Conservation (phyloP, 2,329 filamentous ascomycete species). For the Ophiocordyceps sinensis region DNA sequence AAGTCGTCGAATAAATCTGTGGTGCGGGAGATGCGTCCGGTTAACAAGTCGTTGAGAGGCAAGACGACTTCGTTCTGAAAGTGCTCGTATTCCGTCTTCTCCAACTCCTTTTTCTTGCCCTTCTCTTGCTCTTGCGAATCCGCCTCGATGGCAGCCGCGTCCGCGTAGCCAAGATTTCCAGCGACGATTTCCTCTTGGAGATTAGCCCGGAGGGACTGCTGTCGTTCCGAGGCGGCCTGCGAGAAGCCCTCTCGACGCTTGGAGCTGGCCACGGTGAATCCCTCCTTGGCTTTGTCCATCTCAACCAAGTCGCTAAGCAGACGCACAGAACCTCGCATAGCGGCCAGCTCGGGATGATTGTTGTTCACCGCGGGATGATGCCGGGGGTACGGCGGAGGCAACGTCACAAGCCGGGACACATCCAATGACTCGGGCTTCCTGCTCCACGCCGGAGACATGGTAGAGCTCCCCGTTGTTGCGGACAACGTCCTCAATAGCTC, state of each 20-base stretch:
- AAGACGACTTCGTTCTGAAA: constrained; percentile 76
- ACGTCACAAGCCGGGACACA: constrained; percentile 79
- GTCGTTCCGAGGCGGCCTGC: constrained; percentile 34
- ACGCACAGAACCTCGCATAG: constrained; percentile 61
- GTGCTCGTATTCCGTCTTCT: constrained; percentile 67
- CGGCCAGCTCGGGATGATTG: constrained; percentile 75
- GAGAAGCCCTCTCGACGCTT: constrained; percentile 42
- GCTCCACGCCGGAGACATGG: constrained; percentile 30
- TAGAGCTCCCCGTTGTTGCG: constrained; percentile 21
- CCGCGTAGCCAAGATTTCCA: constrained; percentile 67
- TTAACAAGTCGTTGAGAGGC: constrained; percentile 68
- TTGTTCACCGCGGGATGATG: constrained; percentile 96
- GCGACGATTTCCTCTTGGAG: constrained; percentile 66
- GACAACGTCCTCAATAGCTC: constrained; percentile 29
- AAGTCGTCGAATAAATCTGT: constrained; percentile 67
- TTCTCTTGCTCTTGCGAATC: constrained; percentile 60
- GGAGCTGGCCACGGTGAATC: constrained; percentile 38
- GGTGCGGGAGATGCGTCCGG: constrained; percentile 57
- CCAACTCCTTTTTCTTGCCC: constrained; percentile 53
- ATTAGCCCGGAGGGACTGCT: constrained; percentile 53
- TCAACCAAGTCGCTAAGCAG: constrained; percentile 60
- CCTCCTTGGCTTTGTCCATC: constrained; percentile 53
- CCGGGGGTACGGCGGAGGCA: constrained; percentile 86
- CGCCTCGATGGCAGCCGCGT: constrained; percentile 68
- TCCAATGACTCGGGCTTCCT: constrained; percentile 48